Evolutionary conservation across 2,329 filamentous ascomycete genomes (phyloP).

Genomic region (Pyricularia sp.): DNA sequence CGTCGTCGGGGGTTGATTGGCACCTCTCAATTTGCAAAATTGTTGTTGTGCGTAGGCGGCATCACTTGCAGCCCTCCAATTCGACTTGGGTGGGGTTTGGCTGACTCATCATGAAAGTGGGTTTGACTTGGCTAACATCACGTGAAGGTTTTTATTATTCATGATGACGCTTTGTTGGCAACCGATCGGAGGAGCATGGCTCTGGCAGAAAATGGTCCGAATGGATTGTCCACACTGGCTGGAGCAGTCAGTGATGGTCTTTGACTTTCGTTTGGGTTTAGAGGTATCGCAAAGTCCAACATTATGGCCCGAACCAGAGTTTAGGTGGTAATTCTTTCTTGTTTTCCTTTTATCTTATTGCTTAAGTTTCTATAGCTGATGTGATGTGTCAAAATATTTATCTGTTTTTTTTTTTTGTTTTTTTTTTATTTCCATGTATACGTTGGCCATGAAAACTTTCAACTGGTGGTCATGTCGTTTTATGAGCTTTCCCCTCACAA

Average conservation of each 20-base stretch:
- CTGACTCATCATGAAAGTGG: neutral
- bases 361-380: neutral
- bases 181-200: neutral
- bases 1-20: conserved; percentile 4
- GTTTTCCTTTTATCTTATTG: neutral
- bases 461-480: neutral
- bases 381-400: neutral
- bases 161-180: neutral
- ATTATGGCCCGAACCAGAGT: neutral
- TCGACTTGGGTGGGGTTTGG: conserved; percentile 16
- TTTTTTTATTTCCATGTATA: neutral
- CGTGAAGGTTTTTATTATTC: neutral
- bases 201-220: neutral
- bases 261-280: neutral
- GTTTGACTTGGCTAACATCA: neutral
- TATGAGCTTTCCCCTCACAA: neutral
- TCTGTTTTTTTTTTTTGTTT: neutral
- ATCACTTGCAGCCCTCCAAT: conserved; percentile 10
- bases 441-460: neutral
- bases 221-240: neutral
- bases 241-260: neutral
- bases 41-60: conserved; percentile 8
- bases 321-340: neutral
- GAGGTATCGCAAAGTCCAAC: neutral
- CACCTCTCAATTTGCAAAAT: conserved; percentile 13